These are phyloP conservation scores for Cladosporium sp. DNA, from an alignment of 2,329 filamentous ascomycete genomes.

Conservation along the genomic window DNA sequence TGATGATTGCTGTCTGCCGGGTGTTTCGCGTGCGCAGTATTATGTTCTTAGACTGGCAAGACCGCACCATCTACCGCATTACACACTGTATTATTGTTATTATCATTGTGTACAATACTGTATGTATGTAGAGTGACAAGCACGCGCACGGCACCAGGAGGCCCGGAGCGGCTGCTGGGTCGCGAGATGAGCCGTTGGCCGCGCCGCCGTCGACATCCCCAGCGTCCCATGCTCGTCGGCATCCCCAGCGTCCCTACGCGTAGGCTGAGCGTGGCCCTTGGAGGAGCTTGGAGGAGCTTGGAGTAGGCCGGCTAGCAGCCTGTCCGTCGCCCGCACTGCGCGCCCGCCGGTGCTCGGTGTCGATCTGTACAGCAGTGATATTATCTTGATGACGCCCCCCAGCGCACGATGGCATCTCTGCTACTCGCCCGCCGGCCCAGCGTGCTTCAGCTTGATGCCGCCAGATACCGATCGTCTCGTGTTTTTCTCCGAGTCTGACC, in stretches of 20 bases:
- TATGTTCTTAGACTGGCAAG: too few species aligned
- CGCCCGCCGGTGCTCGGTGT: too few species aligned
- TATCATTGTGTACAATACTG: too few species aligned
- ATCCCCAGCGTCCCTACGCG: background rate
- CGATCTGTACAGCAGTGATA: too few species aligned
- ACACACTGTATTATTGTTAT: too few species aligned
- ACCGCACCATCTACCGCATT: background rate
- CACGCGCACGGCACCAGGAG: too few species aligned
- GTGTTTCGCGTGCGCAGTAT: too few species aligned
- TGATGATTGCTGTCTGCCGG: too few species aligned
- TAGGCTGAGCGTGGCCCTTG: background rate
- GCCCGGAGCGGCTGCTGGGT: background rate
- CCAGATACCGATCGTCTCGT: slow-evolving; percentile 3
- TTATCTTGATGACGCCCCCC: background rate
- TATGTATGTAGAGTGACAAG: too few species aligned
- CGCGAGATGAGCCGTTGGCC: slow-evolving; percentile 8
- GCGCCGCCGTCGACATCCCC: slow-evolving; percentile 3
- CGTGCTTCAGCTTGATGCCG: background rate
- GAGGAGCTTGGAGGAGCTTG: background rate
- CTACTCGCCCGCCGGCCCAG: background rate
- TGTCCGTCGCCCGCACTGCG: background rate
- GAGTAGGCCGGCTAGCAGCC: background rate
- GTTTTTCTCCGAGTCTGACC: background rate
- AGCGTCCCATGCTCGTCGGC: background rate
- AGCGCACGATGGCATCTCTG: background rate